Evolutionary conservation across 257 asterid species (phyloP), one percentile per base, ranked within the genome.

Genomic region (Solanum pimpinellifolium): DNA sequence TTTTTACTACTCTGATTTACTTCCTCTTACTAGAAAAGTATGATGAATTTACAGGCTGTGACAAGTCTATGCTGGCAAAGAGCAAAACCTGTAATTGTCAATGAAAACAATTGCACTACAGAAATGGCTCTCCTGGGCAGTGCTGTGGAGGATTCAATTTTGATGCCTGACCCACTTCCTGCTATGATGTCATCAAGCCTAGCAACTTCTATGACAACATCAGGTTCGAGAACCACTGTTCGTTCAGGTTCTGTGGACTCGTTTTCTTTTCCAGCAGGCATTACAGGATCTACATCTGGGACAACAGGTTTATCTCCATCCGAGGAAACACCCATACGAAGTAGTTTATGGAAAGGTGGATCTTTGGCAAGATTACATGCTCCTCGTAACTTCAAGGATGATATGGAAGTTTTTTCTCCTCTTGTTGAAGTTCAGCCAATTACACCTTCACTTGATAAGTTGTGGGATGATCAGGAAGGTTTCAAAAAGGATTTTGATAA

Each of bases 121-220:
- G 97, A 96, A 44, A 93, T 93, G 83, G 93, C 92, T 91, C 99
- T 96, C 87, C 68, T 94, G 88, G 99, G 98, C 11, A 94, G 97
- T 92, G 97, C 94, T 89, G 86, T 91, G 31, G 99, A 98, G 92
- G 99, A 97, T 88, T 94, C 98, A 1, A 87, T 97, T 87, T 94
- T 96, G 72, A 96, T 97, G 99, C 99, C 98, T 52, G 99, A 97
- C 86, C 99, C 99, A 73, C 97, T 97, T 87, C 98, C 99, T 87
- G 94, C 99, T 56, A 86, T 92, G 89, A 87, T 96, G 84, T 92
- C 98, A 84, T 92, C 97, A 59, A 90, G 92, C 91, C 86, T 89
- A 88, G 89, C 95, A 84, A 90, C 87, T 89, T 85, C 97, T 88
- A 88, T 93, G 56, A 78, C 90, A 23, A 92, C 88, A 66, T 91